These are phyloP conservation scores for Phytophthora ramorum DNA, from an alignment of 352 stramenopile genomes.

Conservation along the genomic window DNA sequence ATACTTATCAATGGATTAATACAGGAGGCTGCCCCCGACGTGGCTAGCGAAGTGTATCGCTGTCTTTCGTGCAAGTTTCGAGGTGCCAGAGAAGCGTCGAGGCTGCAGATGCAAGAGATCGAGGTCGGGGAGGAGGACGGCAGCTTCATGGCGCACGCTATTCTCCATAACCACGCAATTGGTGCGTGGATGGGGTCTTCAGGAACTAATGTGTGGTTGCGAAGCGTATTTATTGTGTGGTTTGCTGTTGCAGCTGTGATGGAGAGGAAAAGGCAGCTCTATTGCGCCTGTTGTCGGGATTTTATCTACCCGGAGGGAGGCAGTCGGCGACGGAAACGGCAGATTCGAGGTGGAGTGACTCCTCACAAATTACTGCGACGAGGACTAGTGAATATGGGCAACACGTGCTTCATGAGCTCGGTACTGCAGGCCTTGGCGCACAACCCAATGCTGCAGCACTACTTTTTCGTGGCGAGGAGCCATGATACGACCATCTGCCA, in stretches of 20 bases:
- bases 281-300: constrained; percentile 63
- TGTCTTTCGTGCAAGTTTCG: constrained; percentile 65
- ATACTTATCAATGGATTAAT: constrained; percentile 2
- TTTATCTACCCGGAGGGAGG: constrained; percentile 64
- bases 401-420: constrained; percentile 88
- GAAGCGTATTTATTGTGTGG: constrained; percentile 1
- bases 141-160: constrained; percentile 75
- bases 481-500: constrained; percentile 74
- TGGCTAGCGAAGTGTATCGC: constrained; percentile 38
- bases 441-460: constrained; percentile 76
- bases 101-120: constrained; percentile 25
- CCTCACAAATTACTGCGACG: constrained; percentile 40
- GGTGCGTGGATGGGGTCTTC: constrained; percentile 31
- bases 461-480: constrained; percentile 68
- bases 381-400: constrained; percentile 86
- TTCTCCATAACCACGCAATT: constrained; percentile 65
- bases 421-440: constrained; percentile 77
- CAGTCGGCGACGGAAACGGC: constrained; percentile 34
- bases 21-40: constrained; percentile 12
- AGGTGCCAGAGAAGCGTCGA: constrained; percentile 42
- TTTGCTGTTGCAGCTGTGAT: constrained; percentile 44
- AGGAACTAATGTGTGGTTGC: not conserved
- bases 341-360: constrained; percentile 19
- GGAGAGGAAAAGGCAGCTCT: constrained; percentile 55
- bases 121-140: constrained; percentile 33